Evolutionary conservation across 495 filamentous ascomycete species (phyloP), one percentile per base, ranked within the genome.

Genomic region (Neurospora sp.): DNA sequence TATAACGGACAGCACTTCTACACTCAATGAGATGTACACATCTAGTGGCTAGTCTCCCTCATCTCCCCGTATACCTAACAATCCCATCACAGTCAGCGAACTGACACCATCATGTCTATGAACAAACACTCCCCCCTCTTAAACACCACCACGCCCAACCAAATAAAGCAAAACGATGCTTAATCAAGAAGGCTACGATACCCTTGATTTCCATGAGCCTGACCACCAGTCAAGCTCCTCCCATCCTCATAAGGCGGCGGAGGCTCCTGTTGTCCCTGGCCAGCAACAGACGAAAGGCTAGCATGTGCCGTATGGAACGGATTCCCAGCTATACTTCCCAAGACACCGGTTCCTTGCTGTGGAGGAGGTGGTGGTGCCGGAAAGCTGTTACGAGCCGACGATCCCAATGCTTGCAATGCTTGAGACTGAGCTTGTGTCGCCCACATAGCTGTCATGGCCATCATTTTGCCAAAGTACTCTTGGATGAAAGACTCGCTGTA

Each of bases 401-500:
- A 9, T n/a, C 18, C 18, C 8, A 37, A 37, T 37, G 35, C 6
- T 37, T 37, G 35, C 35, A 37, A 5, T 18, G 44, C 44, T 48
- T 61, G 53, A 66, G 27, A 18, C 53, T 35, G 27, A 4, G 53
- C 2, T 7, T 40, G 59, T 20, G 41, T 44, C 1, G 53, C 39
- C 71, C 81, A 76, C 22, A 73, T 68, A 2, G 78, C 75, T 44
- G 77, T 79, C 78, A 80, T 83, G 37, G 75, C 72, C 82, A 85
- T 83, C 84, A 87, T 86, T 73, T 79, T 81, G 9, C 79, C 75
- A 48, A 85, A 86, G 75, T 87, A 87, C 69, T 84, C 79, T 69
- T 86, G 84, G 20, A 87, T 82, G 68, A 87, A 87, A 18, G 83
- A 85, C 75, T 87, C 85, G 31, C 84, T 86, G 69, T 68, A 73